Conservation (phyloP, 129 eudicot genomes). For the Tanacetum coccineum region DNA sequence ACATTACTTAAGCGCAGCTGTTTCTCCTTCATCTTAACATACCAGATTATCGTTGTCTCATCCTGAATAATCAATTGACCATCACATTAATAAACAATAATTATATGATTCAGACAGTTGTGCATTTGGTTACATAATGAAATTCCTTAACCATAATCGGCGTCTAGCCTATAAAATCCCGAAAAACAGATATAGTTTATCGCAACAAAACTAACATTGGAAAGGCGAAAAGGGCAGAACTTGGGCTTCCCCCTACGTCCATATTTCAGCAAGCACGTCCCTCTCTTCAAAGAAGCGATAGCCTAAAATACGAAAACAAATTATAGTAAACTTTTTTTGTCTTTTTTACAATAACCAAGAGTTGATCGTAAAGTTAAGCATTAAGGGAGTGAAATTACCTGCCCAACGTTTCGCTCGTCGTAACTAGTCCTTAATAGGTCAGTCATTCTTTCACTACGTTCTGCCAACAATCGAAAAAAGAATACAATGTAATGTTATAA, state of each 20-base stretch:
- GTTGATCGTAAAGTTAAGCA: too few species aligned
- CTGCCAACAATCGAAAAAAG: too few species aligned
- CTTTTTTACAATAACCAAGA: background rate
- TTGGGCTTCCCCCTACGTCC: slow-evolving; percentile 63
- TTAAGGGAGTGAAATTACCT: slow-evolving; percentile 13
- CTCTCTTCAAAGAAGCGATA: slow-evolving; percentile 4
- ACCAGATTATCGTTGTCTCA: slow-evolving; percentile 55
- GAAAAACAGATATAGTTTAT: too few species aligned
- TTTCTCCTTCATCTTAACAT: slow-evolving; percentile 49
- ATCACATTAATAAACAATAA: background rate
- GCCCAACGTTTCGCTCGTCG: slow-evolving; percentile 25
- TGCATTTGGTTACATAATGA: background rate
- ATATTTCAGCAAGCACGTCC: slow-evolving; percentile 46
- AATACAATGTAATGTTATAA: background rate
- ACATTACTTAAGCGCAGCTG: slow-evolving; percentile 51
- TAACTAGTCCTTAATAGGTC: slow-evolving; percentile 19
- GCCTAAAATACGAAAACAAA: slow-evolving; percentile 1
- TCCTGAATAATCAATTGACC: slow-evolving; percentile 39
- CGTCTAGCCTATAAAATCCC: background rate
- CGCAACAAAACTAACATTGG: background rate
- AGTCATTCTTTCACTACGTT: background rate
- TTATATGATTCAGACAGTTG: too few species aligned
- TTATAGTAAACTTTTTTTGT: background rate
- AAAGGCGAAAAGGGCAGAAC: slow-evolving; percentile 15
- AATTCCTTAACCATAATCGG: background rate